Conservation (phyloP, 1,139 yeast species). For the Geotrichum carabidarum region DNA sequence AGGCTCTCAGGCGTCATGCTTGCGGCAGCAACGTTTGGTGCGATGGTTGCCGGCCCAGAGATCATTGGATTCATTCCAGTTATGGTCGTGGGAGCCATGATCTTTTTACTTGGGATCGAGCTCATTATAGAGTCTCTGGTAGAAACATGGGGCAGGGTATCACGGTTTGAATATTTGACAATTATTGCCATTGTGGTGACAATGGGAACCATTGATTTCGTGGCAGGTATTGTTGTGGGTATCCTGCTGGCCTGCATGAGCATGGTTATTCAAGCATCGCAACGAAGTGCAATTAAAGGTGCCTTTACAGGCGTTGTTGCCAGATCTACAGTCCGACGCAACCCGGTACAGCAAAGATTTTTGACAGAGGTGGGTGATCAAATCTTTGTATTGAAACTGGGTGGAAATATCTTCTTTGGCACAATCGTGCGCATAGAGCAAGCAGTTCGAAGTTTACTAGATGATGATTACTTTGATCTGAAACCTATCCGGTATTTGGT, state of each 20-base stretch:
- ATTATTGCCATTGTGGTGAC: constrained; percentile 77
- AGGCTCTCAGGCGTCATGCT: constrained; percentile 80
- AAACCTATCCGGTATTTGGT: constrained; percentile 73
- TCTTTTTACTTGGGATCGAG: constrained; percentile 86
- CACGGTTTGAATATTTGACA: constrained; percentile 74
- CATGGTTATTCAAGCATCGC: constrained; percentile 85
- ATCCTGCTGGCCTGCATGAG: constrained; percentile 85
- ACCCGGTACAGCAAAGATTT: constrained; percentile 82
- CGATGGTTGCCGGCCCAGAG: constrained; percentile 84
- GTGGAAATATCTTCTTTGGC: constrained; percentile 89
- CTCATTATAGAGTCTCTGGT: constrained; percentile 75
- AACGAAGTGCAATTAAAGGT: constrained; percentile 77
- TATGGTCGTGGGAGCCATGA: constrained; percentile 89
- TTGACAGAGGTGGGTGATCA: constrained; percentile 83
- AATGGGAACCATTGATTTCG: constrained; percentile 96
- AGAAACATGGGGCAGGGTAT: constrained; percentile 77
- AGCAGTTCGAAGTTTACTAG: constrained; percentile 62
- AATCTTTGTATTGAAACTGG: constrained; percentile 76
- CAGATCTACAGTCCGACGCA: constrained; percentile 86
- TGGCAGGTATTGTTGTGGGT: constrained; percentile 85
- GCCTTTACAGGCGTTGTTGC: constrained; percentile 85
- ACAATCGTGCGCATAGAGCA: constrained; percentile 88
- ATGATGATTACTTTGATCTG: constrained; percentile 42
- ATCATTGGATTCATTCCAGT: constrained; percentile 90
- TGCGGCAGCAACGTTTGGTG: constrained; percentile 71